Evolutionary conservation across 495 filamentous ascomycete genomes (phyloP), one percentile per base, ranked within the genome.

Genomic region (Penicillium cinerascens): DNA sequence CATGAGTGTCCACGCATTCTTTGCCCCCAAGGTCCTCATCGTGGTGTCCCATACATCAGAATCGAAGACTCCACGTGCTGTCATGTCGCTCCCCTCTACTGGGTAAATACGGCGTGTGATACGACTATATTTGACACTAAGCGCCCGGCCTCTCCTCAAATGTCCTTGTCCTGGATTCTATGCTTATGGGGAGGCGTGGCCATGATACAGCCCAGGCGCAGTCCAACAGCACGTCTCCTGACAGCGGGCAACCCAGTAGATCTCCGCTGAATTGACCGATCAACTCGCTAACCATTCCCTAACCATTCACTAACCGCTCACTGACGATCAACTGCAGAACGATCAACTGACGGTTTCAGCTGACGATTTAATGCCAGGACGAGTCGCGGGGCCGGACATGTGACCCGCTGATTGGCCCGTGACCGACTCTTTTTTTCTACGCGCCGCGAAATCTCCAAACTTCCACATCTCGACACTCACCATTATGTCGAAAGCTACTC

Each of bases 401-500:
- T 54, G 45, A 52, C 42, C 22, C 26, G 41, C n/a, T 55, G 51
- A 64, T 64, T 61, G 61, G 58, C 52, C 51, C 54, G 61, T 56
- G 55, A 55, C 58, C 26, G 44, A 20, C 20, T 33, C 15, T 29
- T 23, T 40, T 52, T 52, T 47, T 37, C 29, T 51, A 23, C 45
- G 29, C 37, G 37, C 27, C 56, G 17, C 16, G 1, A 29, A 33
- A 11, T 16, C 15, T 6, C 17, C 16, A 27, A 20, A 21, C 37
- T 26, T 23, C 20, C 41, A 16, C 22, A 13, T n/a, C 38, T 25
- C 15, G n/a, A 17, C 6, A 29, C 20, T 42, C 5, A 4, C 26
- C 3, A 52, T 47, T 51, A 91, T 92, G 89, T 91, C 90, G 22
- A 96, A 95, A 72, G 78, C 84, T 23, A 96, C 92, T 20, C 61